Conservation (phyloP, 2,329 filamentous ascomycete genomes). For the Aspergillus brasiliensis region DNA sequence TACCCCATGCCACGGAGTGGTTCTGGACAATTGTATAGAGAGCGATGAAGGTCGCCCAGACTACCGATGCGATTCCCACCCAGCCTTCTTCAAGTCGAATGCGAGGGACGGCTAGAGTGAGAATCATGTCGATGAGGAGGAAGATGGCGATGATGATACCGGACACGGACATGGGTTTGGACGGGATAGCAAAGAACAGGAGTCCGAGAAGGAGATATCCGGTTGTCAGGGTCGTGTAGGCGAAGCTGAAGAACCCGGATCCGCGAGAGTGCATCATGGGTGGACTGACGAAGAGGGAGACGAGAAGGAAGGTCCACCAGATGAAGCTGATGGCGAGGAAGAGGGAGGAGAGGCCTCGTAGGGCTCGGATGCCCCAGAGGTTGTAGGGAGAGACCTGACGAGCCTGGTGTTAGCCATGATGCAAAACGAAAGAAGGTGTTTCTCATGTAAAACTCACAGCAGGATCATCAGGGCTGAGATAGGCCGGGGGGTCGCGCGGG, state of each 20-base stretch:
- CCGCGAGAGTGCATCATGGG: slow-evolving; percentile 83
- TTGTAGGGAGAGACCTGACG: slow-evolving; percentile 80
- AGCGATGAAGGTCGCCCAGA: slow-evolving; percentile 79
- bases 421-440: neutral
- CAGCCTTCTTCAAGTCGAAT: slow-evolving; percentile 84
- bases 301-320: slow-evolving; percentile 93
- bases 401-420: neutral
- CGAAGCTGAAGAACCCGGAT: slow-evolving; percentile 89
- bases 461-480: slow-evolving; percentile 76
- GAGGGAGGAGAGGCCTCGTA: slow-evolving; percentile 75
- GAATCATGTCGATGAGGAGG: slow-evolving; percentile 72
- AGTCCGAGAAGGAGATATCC: slow-evolving; percentile 75
- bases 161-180: slow-evolving; percentile 73
- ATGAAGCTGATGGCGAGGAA: slow-evolving; percentile 75
- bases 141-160: slow-evolving; percentile 68
- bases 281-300: slow-evolving; percentile 87
- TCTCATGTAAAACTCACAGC: slow-evolving; percentile 59
- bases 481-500: slow-evolving; percentile 63
- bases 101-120: slow-evolving; percentile 74
- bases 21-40: slow-evolving; percentile 79
- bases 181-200: slow-evolving; percentile 85
- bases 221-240: slow-evolving; percentile 76
- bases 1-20: slow-evolving; percentile 84
- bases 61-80: slow-evolving; percentile 82
- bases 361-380: slow-evolving; percentile 81